Conservation (phyloP, 1,139 yeast genomes). For the Suhomyces bribrorum region DNA sequence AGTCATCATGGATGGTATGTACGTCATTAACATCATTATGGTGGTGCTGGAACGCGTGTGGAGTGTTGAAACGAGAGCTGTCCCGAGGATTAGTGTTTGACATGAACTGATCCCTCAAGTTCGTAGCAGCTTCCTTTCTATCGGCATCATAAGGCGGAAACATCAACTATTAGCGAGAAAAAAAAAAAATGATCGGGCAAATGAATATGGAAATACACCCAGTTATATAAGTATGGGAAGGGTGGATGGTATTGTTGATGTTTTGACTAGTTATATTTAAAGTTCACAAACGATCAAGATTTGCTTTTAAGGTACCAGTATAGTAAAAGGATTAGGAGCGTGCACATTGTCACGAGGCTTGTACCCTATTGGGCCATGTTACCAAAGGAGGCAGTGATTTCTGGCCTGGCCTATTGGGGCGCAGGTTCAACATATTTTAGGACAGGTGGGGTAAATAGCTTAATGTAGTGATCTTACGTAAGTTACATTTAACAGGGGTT, state of each 20-base stretch:
- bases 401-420: no score
- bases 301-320: background rate
- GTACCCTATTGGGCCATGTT: background rate
- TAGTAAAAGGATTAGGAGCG: background rate
- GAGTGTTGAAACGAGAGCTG: constrained; percentile 1
- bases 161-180: background rate
- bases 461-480: background rate
- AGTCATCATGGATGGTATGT: constrained; percentile 3
- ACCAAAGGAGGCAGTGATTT: background rate
- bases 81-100: constrained; percentile 4
- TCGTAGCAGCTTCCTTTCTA: background rate
- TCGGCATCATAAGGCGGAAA: constrained; percentile 7
- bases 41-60: background rate
- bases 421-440: no score
- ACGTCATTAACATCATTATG: constrained; percentile 1
- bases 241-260: no score
- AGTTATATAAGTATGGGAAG: background rate
- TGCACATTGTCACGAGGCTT: background rate
- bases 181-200: no score
- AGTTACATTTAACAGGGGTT: no score
- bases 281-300: background rate
- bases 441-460: no score
- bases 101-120: constrained; percentile 8
- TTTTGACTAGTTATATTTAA: no score
- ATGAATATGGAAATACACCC: background rate